Base-by-base conservation (phyloP, 2,329 filamentous ascomycete genomes). In the Byssothecium circinans region DNA sequence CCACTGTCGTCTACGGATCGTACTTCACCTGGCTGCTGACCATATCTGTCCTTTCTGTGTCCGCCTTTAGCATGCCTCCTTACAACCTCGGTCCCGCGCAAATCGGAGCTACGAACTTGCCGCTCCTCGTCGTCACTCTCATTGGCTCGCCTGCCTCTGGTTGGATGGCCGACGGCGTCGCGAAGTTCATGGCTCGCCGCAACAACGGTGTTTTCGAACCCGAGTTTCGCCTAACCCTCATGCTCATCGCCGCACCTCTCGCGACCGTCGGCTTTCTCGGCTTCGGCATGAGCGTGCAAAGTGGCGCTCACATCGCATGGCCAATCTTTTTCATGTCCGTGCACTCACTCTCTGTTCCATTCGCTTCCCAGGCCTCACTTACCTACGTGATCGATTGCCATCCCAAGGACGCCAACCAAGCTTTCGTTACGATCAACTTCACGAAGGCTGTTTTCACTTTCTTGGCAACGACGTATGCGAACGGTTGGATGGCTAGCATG, bases 11-110 rank as follows among this genome's bases (percentile, higher is more conserved):
- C 30, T 91, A 96, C 75, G 91, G 91, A 4, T 83, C 88, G 2
- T 83, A 95, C 68, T 95, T 96, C 64, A 91, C 91, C 48, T 96
- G 91, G 91, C 95, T 91, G 1, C 88, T 96, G 14, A 90, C 96
- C 64, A 94, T 67, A 53, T 91, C 90, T 37, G 88, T 95, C 45
- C 86, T 95, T 49, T 78, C 95, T n/a, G 89, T 87, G n/a, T 83
- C 86, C 48, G 84, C 95, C 58, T 95, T 95, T 74, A 79, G 92
- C 22, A 84, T 86, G 1, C 85, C 87, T 1, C 91, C 91, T 0
- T 81, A 92, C 40, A 90, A 83, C 74, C 95, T 91, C 80, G 79
- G 83, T 52, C 89, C 95, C 68, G 87, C 89, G 41, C 75, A 88
- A 62, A 88, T 89, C 3, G 91, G 91, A 4, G 94, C 96, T 65